These are phyloP conservation scores for Paecilomyces niveus DNA, from an alignment of 2,329 filamentous ascomycete genomes.

Conservation along the genomic window DNA sequence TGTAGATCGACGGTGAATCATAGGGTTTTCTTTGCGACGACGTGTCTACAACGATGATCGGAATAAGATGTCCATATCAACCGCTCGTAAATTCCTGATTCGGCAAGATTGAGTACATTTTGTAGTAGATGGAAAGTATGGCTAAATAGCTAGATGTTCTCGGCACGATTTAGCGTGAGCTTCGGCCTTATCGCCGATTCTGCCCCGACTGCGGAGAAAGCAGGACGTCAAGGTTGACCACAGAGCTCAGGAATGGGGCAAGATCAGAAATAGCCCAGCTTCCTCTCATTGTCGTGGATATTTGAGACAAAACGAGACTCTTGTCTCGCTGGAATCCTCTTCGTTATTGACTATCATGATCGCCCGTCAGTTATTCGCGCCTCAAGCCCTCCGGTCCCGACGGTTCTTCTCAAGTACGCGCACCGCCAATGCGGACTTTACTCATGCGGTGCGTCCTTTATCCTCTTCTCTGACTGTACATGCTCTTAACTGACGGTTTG, in stretches of 20 bases:
- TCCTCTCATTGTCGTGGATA: not conserved
- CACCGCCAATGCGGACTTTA: conserved; percentile 49
- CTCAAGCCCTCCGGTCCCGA: conserved; percentile 4
- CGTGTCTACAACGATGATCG: too few species aligned
- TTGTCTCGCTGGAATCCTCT: not conserved
- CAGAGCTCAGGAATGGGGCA: not conserved
- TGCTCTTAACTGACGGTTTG: not conserved
- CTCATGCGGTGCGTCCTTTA: conserved; percentile 46
- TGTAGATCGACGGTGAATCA: too few species aligned
- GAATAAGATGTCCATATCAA: not conserved
- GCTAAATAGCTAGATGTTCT: not conserved
- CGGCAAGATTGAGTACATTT: too few species aligned
- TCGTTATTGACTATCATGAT: conserved; percentile 9
- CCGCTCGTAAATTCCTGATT: not conserved
- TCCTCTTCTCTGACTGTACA: not conserved
- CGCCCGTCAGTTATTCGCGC: conserved; percentile 6
- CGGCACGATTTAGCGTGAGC: not conserved
- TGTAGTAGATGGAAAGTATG: too few species aligned
- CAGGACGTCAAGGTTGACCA: not conserved
- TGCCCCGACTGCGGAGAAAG: not conserved
- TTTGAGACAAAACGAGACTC: not conserved
- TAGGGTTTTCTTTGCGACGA: too few species aligned
- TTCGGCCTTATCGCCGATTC: not conserved
- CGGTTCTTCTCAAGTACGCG: conserved; percentile 38
- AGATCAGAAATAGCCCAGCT: not conserved